Percentiles rank a stretch among this genome's conserved stretches.
phyloP scores from a whole-genome alignment of 148 eudicot genomes.

The Chenopodium quinoa region DNA sequence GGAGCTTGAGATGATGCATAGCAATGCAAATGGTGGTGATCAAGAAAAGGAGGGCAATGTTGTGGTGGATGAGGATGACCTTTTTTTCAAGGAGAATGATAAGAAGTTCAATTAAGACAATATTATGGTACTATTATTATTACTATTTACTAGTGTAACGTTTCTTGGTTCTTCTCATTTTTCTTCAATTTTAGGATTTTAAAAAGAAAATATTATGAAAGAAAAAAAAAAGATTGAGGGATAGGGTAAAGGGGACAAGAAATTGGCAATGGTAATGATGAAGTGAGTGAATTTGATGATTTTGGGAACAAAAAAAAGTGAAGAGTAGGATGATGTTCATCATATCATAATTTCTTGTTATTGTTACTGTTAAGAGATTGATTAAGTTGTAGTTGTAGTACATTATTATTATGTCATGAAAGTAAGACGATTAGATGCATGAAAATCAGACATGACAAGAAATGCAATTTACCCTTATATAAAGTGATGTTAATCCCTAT shows the following conservation, averaged over 20 bases:
- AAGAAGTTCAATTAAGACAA: neutral
- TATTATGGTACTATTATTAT: too few species aligned
- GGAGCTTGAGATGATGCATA: constrained; percentile 55
- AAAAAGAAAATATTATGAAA: too few species aligned
- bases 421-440: constrained; percentile 14
- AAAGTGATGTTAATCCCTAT: constrained; percentile 7
- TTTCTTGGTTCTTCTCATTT: neutral
- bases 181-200: neutral
- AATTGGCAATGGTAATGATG: constrained; percentile 21
- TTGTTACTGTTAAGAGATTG: constrained; percentile 8
- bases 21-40: constrained; percentile 4
- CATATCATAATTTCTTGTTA: neutral
- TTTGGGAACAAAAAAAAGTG: constrained; percentile 15
- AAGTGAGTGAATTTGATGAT: neutral
- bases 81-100: constrained; percentile 7
- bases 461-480: neutral
- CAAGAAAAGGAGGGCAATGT: constrained; percentile 1
- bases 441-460: neutral
- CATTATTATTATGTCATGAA: constrained; percentile 8
- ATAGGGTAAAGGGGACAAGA: constrained; percentile 17
- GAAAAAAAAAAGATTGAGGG: constrained; percentile 2
- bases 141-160: neutral
- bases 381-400: constrained; percentile 3
- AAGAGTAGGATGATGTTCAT: constrained; percentile 19
- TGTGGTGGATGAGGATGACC: neutral